Percentiles rank a stretch among this genome's conserved stretches.
Conservation (phyloP, 2,329 filamentous ascomycete species). For the Verticillium dahliae region DNA sequence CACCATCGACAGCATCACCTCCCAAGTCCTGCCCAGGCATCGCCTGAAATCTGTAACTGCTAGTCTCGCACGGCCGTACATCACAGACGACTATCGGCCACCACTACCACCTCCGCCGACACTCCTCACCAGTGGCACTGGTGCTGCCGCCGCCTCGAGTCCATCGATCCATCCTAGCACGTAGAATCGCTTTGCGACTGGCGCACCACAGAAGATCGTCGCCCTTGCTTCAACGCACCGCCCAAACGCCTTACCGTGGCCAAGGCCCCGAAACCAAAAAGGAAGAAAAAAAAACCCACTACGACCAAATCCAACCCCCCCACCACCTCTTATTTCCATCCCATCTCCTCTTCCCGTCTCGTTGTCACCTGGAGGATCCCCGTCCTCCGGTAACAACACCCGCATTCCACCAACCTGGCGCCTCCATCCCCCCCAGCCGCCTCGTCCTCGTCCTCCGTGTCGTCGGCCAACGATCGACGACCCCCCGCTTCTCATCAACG, state of each 20-base stretch:
- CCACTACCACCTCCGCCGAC: neutral
- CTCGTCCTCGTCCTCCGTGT: neutral
- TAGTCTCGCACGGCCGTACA: neutral
- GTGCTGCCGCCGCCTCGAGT: neutral
- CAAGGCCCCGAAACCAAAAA: neutral
- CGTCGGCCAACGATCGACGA: slow-evolving; percentile 18
- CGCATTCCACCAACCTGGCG: slow-evolving; percentile 11
- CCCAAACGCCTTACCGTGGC: neutral
- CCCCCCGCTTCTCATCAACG: slow-evolving; percentile 20
- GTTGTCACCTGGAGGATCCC: slow-evolving; percentile 11
- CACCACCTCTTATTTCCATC: neutral
- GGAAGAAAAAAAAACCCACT: neutral
- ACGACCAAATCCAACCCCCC: neutral
- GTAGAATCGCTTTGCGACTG: neutral
- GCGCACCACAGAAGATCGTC: neutral
- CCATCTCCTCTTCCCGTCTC: slow-evolving; percentile 5
- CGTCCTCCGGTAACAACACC: slow-evolving; percentile 13
- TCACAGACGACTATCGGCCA: neutral
- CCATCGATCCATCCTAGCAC: neutral
- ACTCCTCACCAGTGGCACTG: neutral
- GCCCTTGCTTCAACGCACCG: neutral
- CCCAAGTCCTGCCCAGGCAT: neutral
- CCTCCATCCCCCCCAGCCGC: slow-evolving; percentile 9
- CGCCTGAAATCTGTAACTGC: neutral
- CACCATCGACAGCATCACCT: neutral